A percentile compares a stretch with the other conserved stretches of the same genome.
Conservation (phyloP, 768 basidiomycete species). For the Russula brevipes region DNA sequence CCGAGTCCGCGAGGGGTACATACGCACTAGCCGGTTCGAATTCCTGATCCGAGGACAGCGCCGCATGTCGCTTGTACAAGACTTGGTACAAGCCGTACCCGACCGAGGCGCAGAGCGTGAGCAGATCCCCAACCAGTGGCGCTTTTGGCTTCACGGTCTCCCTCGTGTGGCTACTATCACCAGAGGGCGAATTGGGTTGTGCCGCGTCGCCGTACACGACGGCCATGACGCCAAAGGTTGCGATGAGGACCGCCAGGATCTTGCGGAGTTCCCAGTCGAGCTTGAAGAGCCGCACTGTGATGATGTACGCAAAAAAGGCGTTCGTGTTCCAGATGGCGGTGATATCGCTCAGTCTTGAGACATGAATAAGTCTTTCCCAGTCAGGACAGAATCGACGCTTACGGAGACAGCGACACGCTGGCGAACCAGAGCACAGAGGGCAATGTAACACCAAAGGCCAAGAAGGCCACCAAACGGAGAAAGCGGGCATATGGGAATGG, state of each 20-base stretch:
- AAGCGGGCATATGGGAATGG: conserved; percentile 34
- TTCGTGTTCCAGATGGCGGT: conserved; percentile 82
- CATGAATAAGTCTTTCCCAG: too few species aligned
- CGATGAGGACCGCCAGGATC: conserved; percentile 68
- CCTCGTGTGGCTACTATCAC: conserved; percentile 10
- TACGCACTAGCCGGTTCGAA: conserved; percentile 41
- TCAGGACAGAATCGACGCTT: conserved; percentile 32
- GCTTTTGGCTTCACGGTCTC: conserved; percentile 34
- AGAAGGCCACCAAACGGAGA: conserved; percentile 30
- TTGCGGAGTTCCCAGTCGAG: conserved; percentile 59
- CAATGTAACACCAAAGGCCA: conserved; percentile 55
- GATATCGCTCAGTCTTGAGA: conserved; percentile 67
- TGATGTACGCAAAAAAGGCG: conserved; percentile 86
- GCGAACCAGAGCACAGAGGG: conserved; percentile 74
- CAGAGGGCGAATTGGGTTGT: conserved; percentile 30
- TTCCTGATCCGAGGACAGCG: conserved; percentile 62
- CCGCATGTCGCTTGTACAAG: conserved; percentile 74
- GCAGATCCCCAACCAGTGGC: conserved; percentile 65
- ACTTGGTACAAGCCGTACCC: conserved; percentile 78
- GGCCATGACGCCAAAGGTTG: conserved; percentile 71
- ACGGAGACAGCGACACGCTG: conserved; percentile 67
- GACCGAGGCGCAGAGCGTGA: conserved; percentile 69
- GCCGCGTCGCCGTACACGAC: conserved; percentile 70
- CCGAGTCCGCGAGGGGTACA: conserved; percentile 39
- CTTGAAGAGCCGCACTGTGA: conserved; percentile 68